A percentile compares a stretch with the other conserved stretches of the same genome.
Conservation (phyloP, 208 protist genomes). For the Leishmania major region DNA sequence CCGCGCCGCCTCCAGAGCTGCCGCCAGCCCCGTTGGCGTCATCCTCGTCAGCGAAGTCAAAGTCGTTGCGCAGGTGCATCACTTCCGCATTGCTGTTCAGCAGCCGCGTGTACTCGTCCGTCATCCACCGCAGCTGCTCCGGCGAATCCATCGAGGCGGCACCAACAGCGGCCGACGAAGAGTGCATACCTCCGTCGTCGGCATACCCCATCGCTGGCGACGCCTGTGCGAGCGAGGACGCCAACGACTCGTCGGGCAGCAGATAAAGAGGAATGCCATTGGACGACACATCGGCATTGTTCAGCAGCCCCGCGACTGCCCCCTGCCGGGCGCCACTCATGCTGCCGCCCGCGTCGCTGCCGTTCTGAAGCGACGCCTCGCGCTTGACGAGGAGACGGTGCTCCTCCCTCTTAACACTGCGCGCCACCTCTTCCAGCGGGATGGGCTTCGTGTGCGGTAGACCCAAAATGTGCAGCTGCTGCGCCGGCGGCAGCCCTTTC, state of each 20-base stretch:
- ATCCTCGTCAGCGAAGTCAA: slow-evolving; percentile 56
- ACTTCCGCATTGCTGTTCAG: slow-evolving; percentile 72
- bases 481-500: slow-evolving; percentile 48
- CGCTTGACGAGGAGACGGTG: slow-evolving; percentile 68
- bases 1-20: background rate
- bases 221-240: slow-evolving; percentile 12
- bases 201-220: background rate
- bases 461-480: slow-evolving; percentile 84
- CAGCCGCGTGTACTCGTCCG: slow-evolving; percentile 54
- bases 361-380: slow-evolving; percentile 28
- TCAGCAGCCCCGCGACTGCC: slow-evolving; percentile 1
- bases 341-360: slow-evolving; percentile 13
- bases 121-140: slow-evolving; percentile 47
- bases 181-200: slow-evolving; percentile 1
- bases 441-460: slow-evolving; percentile 83
- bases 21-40: slow-evolving; percentile 1
- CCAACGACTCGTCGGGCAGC: slow-evolving; percentile 9
- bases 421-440: slow-evolving; percentile 50
- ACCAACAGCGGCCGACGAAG: background rate
- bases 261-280: slow-evolving; percentile 8
- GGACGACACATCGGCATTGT: background rate
- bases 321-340: background rate
- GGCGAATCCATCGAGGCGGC: slow-evolving; percentile 26
- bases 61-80: slow-evolving; percentile 62
- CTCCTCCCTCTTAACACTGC: slow-evolving; percentile 78